Evolutionary conservation across 2,329 filamentous ascomycete species (phyloP).

Genomic region (Beauveria varroae): DNA sequence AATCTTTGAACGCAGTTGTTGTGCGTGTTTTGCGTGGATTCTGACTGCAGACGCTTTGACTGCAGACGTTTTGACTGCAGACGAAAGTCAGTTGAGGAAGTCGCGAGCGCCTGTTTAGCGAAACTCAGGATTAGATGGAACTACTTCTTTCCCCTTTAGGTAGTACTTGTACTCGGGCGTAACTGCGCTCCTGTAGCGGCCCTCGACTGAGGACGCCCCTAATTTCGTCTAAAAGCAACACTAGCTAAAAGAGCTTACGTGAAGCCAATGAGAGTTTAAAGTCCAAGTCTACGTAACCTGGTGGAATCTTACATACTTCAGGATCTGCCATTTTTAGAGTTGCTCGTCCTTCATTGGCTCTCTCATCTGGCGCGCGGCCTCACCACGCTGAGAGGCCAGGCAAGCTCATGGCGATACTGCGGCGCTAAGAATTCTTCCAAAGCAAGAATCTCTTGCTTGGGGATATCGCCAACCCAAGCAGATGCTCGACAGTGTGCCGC

Average conservation of each 20-base stretch:
- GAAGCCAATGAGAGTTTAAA: not conserved
- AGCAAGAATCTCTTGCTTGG: slow-evolving; percentile 9
- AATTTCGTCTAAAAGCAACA: not conserved
- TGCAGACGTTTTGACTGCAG: no score
- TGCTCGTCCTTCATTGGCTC: not conserved
- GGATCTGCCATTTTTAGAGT: not conserved
- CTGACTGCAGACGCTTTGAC: not conserved
- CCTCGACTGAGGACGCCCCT: not conserved
- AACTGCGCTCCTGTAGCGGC: no score
- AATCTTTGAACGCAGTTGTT: slow-evolving; percentile 7
- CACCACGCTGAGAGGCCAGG: slow-evolving; percentile 11
- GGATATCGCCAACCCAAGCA: slow-evolving; percentile 14
- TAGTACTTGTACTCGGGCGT: not conserved
- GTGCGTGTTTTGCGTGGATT: not conserved
- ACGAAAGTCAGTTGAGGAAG: not conserved
- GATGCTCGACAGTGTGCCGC: slow-evolving; percentile 11
- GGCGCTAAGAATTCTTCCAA: slow-evolving; percentile 8
- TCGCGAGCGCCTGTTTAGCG: no score
- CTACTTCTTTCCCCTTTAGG: not conserved
- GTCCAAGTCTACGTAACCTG: not conserved
- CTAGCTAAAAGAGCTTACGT: not conserved
- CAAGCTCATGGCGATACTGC: slow-evolving; percentile 9
- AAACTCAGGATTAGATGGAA: not conserved
- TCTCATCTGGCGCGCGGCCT: not conserved
- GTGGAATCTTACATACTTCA: not conserved